Evolutionary conservation across 2,329 filamentous ascomycete genomes (phyloP), one percentile per base, ranked within the genome.

Genomic region (Purpureocillium lavendulum): DNA sequence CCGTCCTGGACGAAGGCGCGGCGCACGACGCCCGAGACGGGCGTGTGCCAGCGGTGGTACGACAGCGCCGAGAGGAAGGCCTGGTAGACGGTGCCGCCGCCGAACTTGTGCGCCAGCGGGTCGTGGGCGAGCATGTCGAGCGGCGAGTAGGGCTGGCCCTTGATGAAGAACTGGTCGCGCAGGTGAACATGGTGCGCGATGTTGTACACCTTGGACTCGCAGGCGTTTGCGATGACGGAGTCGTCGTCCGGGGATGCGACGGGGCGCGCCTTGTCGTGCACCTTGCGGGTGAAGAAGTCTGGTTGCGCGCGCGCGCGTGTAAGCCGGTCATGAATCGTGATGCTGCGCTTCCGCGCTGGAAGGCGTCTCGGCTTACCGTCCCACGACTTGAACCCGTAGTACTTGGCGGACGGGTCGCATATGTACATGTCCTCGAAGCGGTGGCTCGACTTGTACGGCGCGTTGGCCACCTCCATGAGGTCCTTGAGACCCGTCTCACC

Each of bases 11-110:
- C 66, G 41, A 72, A 78, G 0, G 73, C 71, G 39, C 75, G 73
- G 34, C 66, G 63, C 13, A 86, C 60, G 5, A 56, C 77, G 1
- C 82, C 82, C 5, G 65, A 71, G 0, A 86, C 71, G n/a, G 82
- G 82, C 0, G 75, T 57, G 58, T 86, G 80, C 82, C 82, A 86
- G 18, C 82, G 71, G 57, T 86, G 82, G 55, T 87, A 86, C 33
- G 73, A 80, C 38, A 83, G 59, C 0, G 79, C 75, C 7, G 71
- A 79, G 3, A 87, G 61, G 52, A 83, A 86, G 0, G 80, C 82
- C 51, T 87, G 82, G 56, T 85, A 86, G 21, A 86, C 64, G 0
- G 77, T 84, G 2, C 76, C 82, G 6, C 74, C 75, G 1, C 65
- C 69, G 47, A 85, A 86, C 28, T 18, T 11, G 7, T 62, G 48